Base-by-base conservation (phyloP, 2,329 filamentous ascomycete genomes). In the Boeremia exigua region DNA sequence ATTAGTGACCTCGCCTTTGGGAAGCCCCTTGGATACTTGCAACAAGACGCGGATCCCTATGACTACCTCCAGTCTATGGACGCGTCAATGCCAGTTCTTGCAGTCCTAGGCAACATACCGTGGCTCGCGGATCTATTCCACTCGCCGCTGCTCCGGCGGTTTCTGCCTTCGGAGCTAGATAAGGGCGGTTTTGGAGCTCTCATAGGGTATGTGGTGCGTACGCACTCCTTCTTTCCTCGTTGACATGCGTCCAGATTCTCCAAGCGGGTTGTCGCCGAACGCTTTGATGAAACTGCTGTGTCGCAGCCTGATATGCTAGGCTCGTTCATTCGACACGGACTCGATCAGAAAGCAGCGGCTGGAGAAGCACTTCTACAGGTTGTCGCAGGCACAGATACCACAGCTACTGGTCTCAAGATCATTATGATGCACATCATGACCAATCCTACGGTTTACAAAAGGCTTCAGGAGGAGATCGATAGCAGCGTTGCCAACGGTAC, bases 341-440 rank as follows among this genome's bases (percentile, higher is more conserved):
- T 81, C 6, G 74, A 67, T 2, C 74, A 77, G 47, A 70, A 71
- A 14, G 68, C 81, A 61, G 67, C 76, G 15, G 77, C 79, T 32
- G 75, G 73, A 14, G 78, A 81, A 56, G 77, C 75, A 0, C 58
- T 80, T 4, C 72, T 78, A 1, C 78, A 80, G 43, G 77, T 81
- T 33, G 74, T 83, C n/a, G 83, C 83, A 4, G 84, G 84, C 7
- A 82, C 81, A 1, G 84, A 86, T 53, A 85, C 82, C 0, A 82
- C 82, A 0, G 83, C 84, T 1, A 82, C 81, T 1, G 78, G 78
- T 0, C 77, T 86, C 14, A 80, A 83, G 8, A 74, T 78, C 23
- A 81, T 79, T 0, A 64, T 86, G 48, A 75, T 85, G 12, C 75
- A 81, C 62, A 65, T 86, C 37, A 74, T 81, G 7, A 81, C 80